Evolutionary conservation across 192 early-diverging fungal species (phyloP).

Genomic region (Podila clonocystis): DNA sequence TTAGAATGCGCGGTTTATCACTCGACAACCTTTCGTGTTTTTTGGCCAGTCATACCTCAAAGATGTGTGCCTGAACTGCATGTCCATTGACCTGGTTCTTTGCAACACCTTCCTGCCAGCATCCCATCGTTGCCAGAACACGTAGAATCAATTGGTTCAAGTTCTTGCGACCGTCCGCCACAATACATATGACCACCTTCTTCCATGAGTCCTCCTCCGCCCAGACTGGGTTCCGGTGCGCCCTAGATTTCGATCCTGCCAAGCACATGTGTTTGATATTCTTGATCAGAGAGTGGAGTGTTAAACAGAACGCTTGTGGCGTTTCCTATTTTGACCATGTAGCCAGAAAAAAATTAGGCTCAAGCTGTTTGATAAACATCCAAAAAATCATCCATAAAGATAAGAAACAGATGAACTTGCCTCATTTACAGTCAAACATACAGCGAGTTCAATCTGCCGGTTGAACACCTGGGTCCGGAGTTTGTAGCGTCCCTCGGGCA

Average conservation of each 20-base stretch:
- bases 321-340: slow-evolving; percentile 45
- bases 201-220: slow-evolving; percentile 42
- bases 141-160: slow-evolving; percentile 28
- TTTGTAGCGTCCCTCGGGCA: slow-evolving; percentile 64
- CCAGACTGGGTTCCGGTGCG: slow-evolving; percentile 45
- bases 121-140: slow-evolving; percentile 44
- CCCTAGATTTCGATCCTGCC: slow-evolving; percentile 15
- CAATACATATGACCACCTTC: slow-evolving; percentile 45
- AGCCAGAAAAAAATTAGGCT: not conserved
- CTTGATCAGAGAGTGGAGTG: slow-evolving; percentile 46
- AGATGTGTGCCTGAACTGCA: slow-evolving; percentile 46
- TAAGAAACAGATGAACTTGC: slow-evolving; percentile 3
- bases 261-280: slow-evolving; percentile 39
- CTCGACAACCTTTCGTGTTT: not conserved
- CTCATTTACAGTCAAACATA: slow-evolving; percentile 91
- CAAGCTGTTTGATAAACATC: not conserved
- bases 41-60: slow-evolving; percentile 16
- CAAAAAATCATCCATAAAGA: no score
- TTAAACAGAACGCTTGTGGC: slow-evolving; percentile 43
- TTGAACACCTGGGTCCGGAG: slow-evolving; percentile 72
- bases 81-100: slow-evolving; percentile 49
- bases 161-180: slow-evolving; percentile 40
- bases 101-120: slow-evolving; percentile 51
- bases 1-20: no score
- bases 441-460: slow-evolving; percentile 86